phyloP scores from a whole-genome alignment of 2,329 filamentous ascomycete genomes.

The Pseudocercospora ulei region DNA sequence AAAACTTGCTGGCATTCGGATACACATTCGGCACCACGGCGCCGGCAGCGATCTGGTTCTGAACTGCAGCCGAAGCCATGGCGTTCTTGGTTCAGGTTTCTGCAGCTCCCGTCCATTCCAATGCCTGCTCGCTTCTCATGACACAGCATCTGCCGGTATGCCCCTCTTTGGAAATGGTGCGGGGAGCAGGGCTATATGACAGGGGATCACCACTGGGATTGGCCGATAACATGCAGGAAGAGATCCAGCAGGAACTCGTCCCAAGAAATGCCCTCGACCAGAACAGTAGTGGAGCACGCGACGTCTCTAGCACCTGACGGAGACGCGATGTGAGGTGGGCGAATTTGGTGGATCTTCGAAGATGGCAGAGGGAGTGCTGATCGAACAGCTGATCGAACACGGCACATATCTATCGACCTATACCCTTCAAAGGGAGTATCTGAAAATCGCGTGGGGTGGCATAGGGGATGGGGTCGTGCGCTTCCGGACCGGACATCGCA shows the following conservation, averaged over 20 bases:
- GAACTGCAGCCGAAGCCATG: constrained; percentile 24
- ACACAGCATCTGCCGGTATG: constrained; percentile 7
- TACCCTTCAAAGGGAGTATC: neutral
- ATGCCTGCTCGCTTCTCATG: constrained; percentile 10
- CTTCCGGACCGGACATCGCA: no score
- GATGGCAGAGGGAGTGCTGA: constrained; percentile 1
- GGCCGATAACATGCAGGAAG: neutral
- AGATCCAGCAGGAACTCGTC: neutral
- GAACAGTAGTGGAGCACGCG: constrained; percentile 11
- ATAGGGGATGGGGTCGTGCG: no score
- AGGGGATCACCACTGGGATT: constrained; percentile 9
- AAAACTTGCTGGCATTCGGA: constrained; percentile 42
- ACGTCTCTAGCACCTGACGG: constrained; percentile 1
- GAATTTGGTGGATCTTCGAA: neutral
- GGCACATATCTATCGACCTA: neutral
- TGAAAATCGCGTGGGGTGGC: no score
- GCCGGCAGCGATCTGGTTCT: constrained; percentile 29
- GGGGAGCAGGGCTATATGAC: constrained; percentile 12
- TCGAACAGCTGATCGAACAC: constrained; percentile 1
- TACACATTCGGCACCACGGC: constrained; percentile 35
- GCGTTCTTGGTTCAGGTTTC: constrained; percentile 4
- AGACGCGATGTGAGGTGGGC: neutral
- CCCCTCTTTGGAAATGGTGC: constrained; percentile 10
- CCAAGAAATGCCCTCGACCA: neutral
- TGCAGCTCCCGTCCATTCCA: constrained; percentile 8